Percentiles rank a stretch among this genome's conserved stretches.
phyloP scores from a whole-genome alignment of 2,329 filamentous ascomycete genomes.

The Exutisphaerella laricina region DNA sequence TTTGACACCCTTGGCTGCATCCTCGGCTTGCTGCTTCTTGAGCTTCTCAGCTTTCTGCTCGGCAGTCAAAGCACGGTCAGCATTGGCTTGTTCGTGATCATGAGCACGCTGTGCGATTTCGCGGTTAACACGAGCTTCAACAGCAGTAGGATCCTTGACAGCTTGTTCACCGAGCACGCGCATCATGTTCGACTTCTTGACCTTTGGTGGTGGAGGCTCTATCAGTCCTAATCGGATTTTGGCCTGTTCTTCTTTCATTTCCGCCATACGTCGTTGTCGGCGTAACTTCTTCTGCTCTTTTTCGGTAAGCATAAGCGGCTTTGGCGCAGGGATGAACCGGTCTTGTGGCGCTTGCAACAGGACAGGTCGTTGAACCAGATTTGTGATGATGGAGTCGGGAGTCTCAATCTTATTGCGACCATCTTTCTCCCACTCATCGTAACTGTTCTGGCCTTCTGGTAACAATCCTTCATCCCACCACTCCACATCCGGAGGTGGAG shows the following conservation, averaged over 20 bases:
- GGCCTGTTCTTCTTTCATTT: slow-evolving; percentile 91
- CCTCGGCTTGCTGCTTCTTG: slow-evolving; percentile 73
- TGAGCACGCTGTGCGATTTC: slow-evolving; percentile 84
- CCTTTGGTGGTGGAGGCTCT: slow-evolving; percentile 86
- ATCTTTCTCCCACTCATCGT: slow-evolving; percentile 61
- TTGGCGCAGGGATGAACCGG: slow-evolving; percentile 68
- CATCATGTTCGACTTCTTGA: slow-evolving; percentile 98
- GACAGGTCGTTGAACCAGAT: slow-evolving; percentile 89
- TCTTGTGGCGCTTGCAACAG: slow-evolving; percentile 88
- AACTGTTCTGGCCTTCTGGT: slow-evolving; percentile 58
- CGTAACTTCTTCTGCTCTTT: slow-evolving; percentile 90
- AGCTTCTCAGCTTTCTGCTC: slow-evolving; percentile 84
- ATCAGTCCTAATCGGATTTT: slow-evolving; percentile 90
- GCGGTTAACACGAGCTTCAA: slow-evolving; percentile 86
- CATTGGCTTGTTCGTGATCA: slow-evolving; percentile 72
- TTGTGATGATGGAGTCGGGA: slow-evolving; percentile 80
- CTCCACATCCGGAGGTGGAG: slow-evolving; percentile 79
- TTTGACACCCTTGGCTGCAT: slow-evolving; percentile 78
- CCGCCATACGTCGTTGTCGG: slow-evolving; percentile 82
- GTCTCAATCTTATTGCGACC: slow-evolving; percentile 66
- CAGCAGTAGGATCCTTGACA: slow-evolving; percentile 94
- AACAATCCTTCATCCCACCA: slow-evolving; percentile 97
- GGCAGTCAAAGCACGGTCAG: slow-evolving; percentile 79
- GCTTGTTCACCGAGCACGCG: slow-evolving; percentile 86
- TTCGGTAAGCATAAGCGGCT: slow-evolving; percentile 85